Evolutionary conservation across 2,329 filamentous ascomycete genomes (phyloP), one percentile per base, ranked within the genome.

Genomic region (Colletotrichum sp.): DNA sequence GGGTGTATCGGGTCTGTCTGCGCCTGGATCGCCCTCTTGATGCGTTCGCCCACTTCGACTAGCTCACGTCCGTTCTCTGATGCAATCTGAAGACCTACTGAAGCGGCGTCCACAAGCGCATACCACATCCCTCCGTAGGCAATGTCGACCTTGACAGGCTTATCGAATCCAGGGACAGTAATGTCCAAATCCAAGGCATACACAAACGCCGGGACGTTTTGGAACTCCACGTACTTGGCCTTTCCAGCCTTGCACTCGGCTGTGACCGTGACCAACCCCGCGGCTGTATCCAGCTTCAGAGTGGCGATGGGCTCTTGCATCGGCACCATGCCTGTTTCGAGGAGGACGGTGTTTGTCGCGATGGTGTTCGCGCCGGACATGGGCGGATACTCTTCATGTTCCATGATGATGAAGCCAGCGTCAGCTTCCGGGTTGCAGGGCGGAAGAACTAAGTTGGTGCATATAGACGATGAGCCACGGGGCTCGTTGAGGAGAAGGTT

Each of bases 51-150:
- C 7, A 86, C n/a, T 27, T 85, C 81, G 7, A 87, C 79, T 3
- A 88, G 79, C 38, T 81, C 78, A 0, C 78, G 64, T 6, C 81
- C 82, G 47, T 84, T 68, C 21, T 62, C 33, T 43, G 81, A 81
- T 21, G 80, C 77, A 21, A 87, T 78, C 18, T 70, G 70, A 11
- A 87, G 71, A 0, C 83, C 83, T 2, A 86, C 72, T 0, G 83
- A 81, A 2, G 77, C 77, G 0, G 81, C 84, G 63, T 87, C 83
- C 1, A 87, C 84, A 11, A 88, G 58, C 3, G 79, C 83, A 65
- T 84, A 88, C 73, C 83, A 81, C 86, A 86, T 87, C 1, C 86
- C 86, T 8, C 86, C 86, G 78, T 83, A 87, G 15, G 84, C 86
- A 54, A 88, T 79, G 67, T 88, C 86, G 3, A 87, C 83, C 34